Evolutionary conservation across 192 early-diverging fungal genomes (phyloP), one percentile per base, ranked within the genome.

Genomic region (Gryganskiella cystojenkinii): DNA sequence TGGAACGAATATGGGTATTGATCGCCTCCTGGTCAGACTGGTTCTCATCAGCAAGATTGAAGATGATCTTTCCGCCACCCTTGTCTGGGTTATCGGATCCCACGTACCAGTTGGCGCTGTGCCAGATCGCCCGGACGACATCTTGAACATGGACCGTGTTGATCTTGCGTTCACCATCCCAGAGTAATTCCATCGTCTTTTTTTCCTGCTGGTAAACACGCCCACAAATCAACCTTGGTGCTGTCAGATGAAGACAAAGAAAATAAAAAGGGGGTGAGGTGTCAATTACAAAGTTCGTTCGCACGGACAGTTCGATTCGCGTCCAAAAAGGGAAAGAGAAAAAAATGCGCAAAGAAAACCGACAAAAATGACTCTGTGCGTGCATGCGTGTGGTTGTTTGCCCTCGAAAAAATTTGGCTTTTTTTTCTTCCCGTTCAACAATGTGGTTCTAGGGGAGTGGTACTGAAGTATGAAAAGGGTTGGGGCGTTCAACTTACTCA

Each of bases 131-230:
- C 0, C 84, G 65, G 0, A 83, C 82, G 8, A 97, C 96, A 74
- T 99, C 97, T 8, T 70, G 28, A 0, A 99, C 96, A 81, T 99
- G 97, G 8, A 99, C 96, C 0, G 97, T 99, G 81, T 94, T 96
- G 71, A 98, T 86, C 62, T 92, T 93, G 40, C 96, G 72, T 51
- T 92, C 94, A 58, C 93, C 91, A 28, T 90, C 92, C 97, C 97
- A 99, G 45, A 99, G 83, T 31, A 96, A 87, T 19, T 94, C 94
- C 97, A 99, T 98, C 66, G 92, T 89, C 72, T 94, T 92, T 28
- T 89, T 84, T 20, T 89, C 62, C 19, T 89, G 87, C 46, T 92
- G 80, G 79, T 97, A 97, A 17, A 99, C 91, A 33, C 94, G 91
- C 42, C 95, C 97, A 53, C 93, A 92, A 40, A 99, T 96, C 63